These are phyloP conservation scores for Globisporangium radiosum DNA, from an alignment of 352 stramenopile genomes.

Conservation along the genomic window DNA sequence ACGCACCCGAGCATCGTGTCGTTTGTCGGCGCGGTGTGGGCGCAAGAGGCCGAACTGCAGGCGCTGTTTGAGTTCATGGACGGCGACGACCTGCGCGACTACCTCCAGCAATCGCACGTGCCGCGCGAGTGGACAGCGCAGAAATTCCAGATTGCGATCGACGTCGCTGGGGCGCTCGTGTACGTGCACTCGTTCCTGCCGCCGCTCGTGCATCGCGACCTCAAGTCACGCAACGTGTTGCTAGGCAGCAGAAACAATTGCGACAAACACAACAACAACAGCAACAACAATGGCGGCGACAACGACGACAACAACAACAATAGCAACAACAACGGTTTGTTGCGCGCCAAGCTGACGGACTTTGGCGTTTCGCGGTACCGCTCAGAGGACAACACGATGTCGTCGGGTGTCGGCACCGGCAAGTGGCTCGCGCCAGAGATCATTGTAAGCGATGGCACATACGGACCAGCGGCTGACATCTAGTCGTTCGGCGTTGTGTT, in stretches of 20 bases:
- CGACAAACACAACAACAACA: too few species aligned
- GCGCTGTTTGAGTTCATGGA: conserved; percentile 11
- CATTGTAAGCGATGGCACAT: conserved; percentile 33
- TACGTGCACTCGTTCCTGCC: conserved; percentile 17
- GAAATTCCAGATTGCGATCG: conserved; percentile 12
- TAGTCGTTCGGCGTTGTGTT: conserved; percentile 60
- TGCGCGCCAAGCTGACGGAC: conserved; percentile 47
- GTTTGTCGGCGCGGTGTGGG: conserved; percentile 44
- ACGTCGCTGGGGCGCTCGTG: conserved; percentile 14
- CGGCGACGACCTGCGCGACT: conserved; percentile 35
- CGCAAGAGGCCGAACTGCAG: conserved; percentile 35
- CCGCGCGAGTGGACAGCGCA: not conserved
- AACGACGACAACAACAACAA: too few species aligned
- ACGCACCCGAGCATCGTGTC: conserved; percentile 36
- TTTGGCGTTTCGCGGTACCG: conserved; percentile 33
- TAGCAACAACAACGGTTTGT: not conserved
- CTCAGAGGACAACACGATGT: too few species aligned
- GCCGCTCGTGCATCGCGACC: conserved; percentile 3
- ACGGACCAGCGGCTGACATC: conserved; percentile 40
- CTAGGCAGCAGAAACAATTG: not conserved
- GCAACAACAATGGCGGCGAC: too few species aligned
- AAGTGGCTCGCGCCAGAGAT: conserved; percentile 55
- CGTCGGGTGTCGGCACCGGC: too few species aligned
- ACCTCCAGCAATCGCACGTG: conserved; percentile 13
- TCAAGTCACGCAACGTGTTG: not conserved